phyloP scores from a whole-genome alignment of 495 filamentous ascomycete genomes.

The Amorphotheca resinae region DNA sequence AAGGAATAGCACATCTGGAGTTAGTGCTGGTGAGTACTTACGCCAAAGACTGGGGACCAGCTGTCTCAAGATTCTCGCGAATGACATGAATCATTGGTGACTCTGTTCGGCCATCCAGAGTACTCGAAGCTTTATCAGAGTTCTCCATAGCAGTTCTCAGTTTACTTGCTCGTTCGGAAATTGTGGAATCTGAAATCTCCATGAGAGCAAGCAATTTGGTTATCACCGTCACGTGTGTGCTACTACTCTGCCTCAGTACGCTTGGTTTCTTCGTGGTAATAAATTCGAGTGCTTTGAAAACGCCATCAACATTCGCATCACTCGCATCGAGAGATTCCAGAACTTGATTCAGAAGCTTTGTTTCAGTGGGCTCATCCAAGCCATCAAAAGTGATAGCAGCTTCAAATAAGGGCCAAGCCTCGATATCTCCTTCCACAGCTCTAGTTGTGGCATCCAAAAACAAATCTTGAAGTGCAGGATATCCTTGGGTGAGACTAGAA shows the following conservation, averaged over 20 bases:
- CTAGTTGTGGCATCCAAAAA: conserved; percentile 17
- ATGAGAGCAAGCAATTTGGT: conserved; percentile 32
- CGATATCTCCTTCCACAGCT: conserved; percentile 6
- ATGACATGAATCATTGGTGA: conserved; percentile 19
- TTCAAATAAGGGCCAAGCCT: conserved; percentile 29
- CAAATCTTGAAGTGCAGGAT: conserved; percentile 27
- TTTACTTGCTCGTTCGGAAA: conserved; percentile 21
- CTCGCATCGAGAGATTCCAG: conserved; percentile 13
- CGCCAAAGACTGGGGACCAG: conserved; percentile 28
- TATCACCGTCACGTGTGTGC: conserved; percentile 28
- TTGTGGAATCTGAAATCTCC: conserved; percentile 25
- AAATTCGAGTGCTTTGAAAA: conserved; percentile 28
- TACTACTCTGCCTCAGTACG: conserved; percentile 23
- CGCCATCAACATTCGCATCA: conserved; percentile 8
- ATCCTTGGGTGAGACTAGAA: conserved; percentile 17
- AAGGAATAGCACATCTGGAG: not conserved
- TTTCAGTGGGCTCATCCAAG: conserved; percentile 20
- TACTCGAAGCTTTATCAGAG: not conserved
- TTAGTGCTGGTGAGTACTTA: conserved; percentile 16
- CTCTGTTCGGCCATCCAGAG: conserved; percentile 5
- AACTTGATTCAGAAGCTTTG: conserved; percentile 21
- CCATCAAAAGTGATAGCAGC: conserved; percentile 25
- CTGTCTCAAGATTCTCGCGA: conserved; percentile 26
- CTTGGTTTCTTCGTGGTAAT: conserved; percentile 25
- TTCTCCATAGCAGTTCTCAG: conserved; percentile 14